Evolutionary conservation across 495 filamentous ascomycete species (phyloP).

Genomic region (Penicillium lagena): DNA sequence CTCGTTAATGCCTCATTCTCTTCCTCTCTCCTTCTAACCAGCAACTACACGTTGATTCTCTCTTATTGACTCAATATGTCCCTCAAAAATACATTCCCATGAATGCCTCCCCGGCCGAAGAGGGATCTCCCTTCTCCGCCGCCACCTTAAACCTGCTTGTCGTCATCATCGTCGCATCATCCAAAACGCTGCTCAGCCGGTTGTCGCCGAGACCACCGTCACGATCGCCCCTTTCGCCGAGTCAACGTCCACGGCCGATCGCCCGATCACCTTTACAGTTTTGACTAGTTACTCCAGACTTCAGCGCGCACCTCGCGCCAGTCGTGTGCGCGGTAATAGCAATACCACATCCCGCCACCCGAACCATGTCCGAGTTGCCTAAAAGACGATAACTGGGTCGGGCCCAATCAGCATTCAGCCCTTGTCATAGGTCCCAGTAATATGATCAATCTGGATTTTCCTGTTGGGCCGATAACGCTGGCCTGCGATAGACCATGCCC

Average conservation of each 20-base stretch:
- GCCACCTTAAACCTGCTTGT: constrained; percentile 13
- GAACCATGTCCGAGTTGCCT: not conserved
- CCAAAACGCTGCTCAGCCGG: constrained; percentile 9
- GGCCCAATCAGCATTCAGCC: constrained; percentile 14
- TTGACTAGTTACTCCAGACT: not conserved
- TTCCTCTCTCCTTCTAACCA: not conserved
- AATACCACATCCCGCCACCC: not conserved
- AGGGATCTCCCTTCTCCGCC: constrained; percentile 1
- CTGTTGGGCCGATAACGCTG: constrained; percentile 25
- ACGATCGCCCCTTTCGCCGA: not conserved
- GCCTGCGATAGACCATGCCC: no score
- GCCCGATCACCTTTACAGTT: not conserved
- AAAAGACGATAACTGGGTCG: constrained; percentile 3
- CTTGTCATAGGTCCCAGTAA: constrained; percentile 16
- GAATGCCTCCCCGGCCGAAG: not conserved
- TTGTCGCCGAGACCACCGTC: constrained; percentile 11
- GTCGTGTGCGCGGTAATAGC: not conserved
- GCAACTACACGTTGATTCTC: not conserved
- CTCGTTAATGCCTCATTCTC: constrained; percentile 1
- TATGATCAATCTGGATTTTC: constrained; percentile 16
- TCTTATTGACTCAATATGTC: no score
- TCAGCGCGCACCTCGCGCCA: not conserved
- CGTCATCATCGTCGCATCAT: constrained; percentile 27
- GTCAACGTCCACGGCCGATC: no score
- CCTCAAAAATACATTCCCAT: no score